phyloP scores from a whole-genome alignment of 148 eudicot genomes.

The Talinum fruticosum region DNA sequence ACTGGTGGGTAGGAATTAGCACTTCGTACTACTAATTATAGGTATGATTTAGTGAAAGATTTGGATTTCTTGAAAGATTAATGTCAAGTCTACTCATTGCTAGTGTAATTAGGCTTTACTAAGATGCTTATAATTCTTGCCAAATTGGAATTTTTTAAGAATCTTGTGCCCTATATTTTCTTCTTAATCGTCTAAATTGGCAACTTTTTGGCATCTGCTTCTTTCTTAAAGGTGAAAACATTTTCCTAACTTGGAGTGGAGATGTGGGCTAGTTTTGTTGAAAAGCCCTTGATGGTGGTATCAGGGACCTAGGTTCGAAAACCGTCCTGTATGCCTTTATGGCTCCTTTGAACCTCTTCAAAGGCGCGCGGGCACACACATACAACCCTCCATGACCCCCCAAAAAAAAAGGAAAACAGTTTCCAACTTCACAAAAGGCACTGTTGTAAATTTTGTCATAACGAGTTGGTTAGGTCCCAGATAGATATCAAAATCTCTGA shows the following conservation, averaged over 20 bases:
- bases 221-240: neutral
- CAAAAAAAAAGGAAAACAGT: neutral
- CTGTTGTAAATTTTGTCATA: neutral
- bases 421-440: slow-evolving; percentile 1
- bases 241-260: neutral
- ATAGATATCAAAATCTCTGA: neutral
- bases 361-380: no score
- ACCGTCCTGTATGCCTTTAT: neutral
- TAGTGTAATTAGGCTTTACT: neutral
- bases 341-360: no score
- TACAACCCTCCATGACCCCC: no score
- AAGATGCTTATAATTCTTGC: slow-evolving; percentile 9
- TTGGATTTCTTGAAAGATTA: neutral
- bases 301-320: no score
- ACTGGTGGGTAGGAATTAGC: neutral
- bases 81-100: neutral
- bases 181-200: slow-evolving; percentile 16
- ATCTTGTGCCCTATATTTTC: slow-evolving; percentile 1
- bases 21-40: neutral
- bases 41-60: neutral
- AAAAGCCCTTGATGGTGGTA: neutral
- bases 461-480: slow-evolving; percentile 20
- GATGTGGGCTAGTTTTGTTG: neutral
- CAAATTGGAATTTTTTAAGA: neutral
- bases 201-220: slow-evolving; percentile 3